Evolutionary conservation across 441 rosid species (phyloP), one percentile per base, ranked within the genome.

Genomic region (Populus hybrid): DNA sequence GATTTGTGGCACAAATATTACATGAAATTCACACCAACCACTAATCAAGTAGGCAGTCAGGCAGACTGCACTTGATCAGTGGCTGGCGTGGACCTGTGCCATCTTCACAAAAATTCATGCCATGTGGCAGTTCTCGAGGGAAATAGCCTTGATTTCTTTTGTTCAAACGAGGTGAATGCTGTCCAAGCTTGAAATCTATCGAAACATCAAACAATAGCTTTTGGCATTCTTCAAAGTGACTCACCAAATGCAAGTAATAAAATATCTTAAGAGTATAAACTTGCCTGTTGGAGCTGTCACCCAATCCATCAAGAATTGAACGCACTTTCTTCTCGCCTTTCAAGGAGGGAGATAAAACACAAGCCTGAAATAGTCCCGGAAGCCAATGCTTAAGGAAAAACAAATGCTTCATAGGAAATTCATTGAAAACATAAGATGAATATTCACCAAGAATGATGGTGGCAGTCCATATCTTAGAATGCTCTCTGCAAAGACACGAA

Each of bases 381-480:
- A 78, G 66, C 66, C 74, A 73, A 79, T 57, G 75, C 28, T 86
- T 66, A 35, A 77, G 67, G 34, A 34, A 34, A 34, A 34, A 34
- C 35, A 34, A 34, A 46, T 72, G 50, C 74, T 61, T 16, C 3
- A 16, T 14, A 12, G 24, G 67, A 34, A 70, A 38, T 35, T 70
- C 3, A 76, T 14, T 4, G 30, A 24, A 69, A 70, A 40, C 16
- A 20, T 18, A 40, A 26, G 23, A 72, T 8, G 74, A 71, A 61
- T 28, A 70, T 34, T 88, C 90, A 94, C 99, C 98, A 96, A 84
- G 88, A 96, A 96, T 46, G 93, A 86, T 7, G 99, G 98, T 5
- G 98, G 99, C 83, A 96, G 83, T 77, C 99, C 99, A 80, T 96
- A 94, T 93, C 99, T 91, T 85, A 96, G 87, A 69, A 96, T 96